Evolutionary conservation across 495 filamentous ascomycete genomes (phyloP), one percentile per base, ranked within the genome.

Genomic region (Astrothelium macrocarpum): DNA sequence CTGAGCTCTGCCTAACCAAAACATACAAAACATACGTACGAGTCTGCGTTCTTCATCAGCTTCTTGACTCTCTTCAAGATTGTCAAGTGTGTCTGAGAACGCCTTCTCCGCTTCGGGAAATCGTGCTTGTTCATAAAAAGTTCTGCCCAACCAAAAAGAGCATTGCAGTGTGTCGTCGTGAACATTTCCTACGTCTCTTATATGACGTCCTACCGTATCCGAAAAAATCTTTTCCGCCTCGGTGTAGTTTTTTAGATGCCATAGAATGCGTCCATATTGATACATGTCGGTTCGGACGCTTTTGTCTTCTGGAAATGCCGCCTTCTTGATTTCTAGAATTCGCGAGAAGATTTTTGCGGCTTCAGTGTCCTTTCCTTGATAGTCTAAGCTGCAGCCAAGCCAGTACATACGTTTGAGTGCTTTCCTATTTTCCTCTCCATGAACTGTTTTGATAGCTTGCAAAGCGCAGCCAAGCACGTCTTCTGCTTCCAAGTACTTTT

Each of bases 391-490:
- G 14, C 34, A 14, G 5, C 34, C 34, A 14, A 5, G 34, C 34
- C 34, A 39, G 14, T 39, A 39, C 34, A 39, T 39, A 14, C 34
- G 5, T 5, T 39, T 39, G 34, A 39, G 14, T 5, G 34, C 14
- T 39, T 39, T 39, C 14, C 5, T 14, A 39, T 39, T 39, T 39
- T 39, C 34, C 14, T 39, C 34, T 14, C 34, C 34, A 39, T 5
- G 34, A 39, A 39, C 34, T 5, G 5, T 14, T 5, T 5, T 14
- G 5, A 39, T 39, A 14, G 14, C 14, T 39, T 39, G 5, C 34
- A 39, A 39, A 39, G 5, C 14, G 34, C 34, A 53, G 59, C 67
- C 32, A 31, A 68, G 20, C 36, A 25, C 43, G 59, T 66, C 26
- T 34, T 46, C 60, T 26, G 63, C 34, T 20, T 62, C 28, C 4